These are phyloP conservation scores for Tylopilus plumbeoviolaceoides DNA, from an alignment of 768 basidiomycete genomes.

Conservation along the genomic window DNA sequence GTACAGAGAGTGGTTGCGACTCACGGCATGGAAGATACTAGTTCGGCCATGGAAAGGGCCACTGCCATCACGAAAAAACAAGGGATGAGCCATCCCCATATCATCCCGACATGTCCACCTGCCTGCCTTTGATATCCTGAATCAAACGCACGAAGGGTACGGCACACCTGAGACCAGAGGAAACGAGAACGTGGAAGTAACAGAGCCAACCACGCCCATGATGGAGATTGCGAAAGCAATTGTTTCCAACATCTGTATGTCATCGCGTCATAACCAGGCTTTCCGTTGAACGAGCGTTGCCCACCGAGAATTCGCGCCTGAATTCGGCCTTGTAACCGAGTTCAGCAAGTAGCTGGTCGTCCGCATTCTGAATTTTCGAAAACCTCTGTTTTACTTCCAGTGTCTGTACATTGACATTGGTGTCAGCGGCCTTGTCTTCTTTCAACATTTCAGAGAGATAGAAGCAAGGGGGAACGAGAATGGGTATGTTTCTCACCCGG, in stretches of 20 bases:
- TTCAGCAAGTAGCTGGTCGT: constrained; percentile 55
- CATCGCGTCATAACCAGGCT: background rate
- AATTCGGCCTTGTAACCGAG: constrained; percentile 74
- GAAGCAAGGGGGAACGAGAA: background rate
- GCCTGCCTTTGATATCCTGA: background rate
- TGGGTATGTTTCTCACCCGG: background rate
- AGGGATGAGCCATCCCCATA: constrained; percentile 76
- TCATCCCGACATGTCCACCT: constrained; percentile 77
- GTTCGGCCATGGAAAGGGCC: constrained; percentile 69
- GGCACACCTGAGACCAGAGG: constrained; percentile 54
- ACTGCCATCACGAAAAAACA: constrained; percentile 63
- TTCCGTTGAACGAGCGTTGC: constrained; percentile 11
- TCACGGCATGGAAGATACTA: constrained; percentile 75
- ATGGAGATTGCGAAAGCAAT: constrained; percentile 65
- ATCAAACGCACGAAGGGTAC: background rate
- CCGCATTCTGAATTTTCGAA: constrained; percentile 36
- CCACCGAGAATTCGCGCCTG: constrained; percentile 68
- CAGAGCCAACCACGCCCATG: constrained; percentile 70
- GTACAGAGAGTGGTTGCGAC: constrained; percentile 19
- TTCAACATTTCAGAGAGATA: constrained; percentile 14
- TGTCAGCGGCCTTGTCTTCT: constrained; percentile 16
- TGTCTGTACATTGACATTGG: constrained; percentile 9
- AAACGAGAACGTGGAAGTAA: constrained; percentile 64
- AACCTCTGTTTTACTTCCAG: constrained; percentile 10
- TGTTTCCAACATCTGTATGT: constrained; percentile 47